Evolutionary conservation across 2,329 filamentous ascomycete genomes (phyloP), one percentile per base, ranked within the genome.

Genomic region (Hymenoscyphus linearis): DNA sequence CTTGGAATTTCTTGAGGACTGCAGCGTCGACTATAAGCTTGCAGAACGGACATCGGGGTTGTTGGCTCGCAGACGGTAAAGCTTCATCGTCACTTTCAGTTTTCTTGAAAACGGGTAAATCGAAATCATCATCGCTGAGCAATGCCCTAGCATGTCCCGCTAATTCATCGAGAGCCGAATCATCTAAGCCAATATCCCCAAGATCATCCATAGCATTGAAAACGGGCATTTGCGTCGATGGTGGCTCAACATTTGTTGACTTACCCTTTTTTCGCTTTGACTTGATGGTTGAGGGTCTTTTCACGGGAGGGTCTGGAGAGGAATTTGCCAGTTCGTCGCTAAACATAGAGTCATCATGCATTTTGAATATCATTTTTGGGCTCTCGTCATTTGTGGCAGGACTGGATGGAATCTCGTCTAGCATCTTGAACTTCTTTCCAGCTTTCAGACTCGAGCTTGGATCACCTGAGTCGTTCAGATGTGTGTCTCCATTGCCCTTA

Each of bases 1-100:
- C 74, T 1, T 79, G 78, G 67, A 84, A 84, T 2, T 77, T 75
- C 57, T 80, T 74, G n/a, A 91, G 77, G 1, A 84, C 74, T 0
- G 76, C 74, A 10, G 76, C 74, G 58, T 85, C 80, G 5, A 93
- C 85, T 2, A 76, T 68, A 52, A 82, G 76, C 14, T 83, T 80
- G 71, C 90, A 93, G 76, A 90, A 83, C 1, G 88, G 86, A 70
- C 90, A 93, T 54, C 64, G 61, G 25, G 77, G 55, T 57, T 25
- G 36, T 35, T 69, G 63, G n/a, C 60, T 65, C 55, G 58, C 63
- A 34, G 22, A 25, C 25, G 25, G 22, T 13, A 22, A 34, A 31
- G 54, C 26, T 14, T 61, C 55, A 25, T 64, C 57, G 3, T 66
- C 59, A 9, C 35, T 52, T 18, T 55, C 37, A 34, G 35, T 12